These are phyloP conservation scores for button mushroom (Agaricus bisporus) DNA, from an alignment of 768 basidiomycete species.

Conservation along the genomic window DNA sequence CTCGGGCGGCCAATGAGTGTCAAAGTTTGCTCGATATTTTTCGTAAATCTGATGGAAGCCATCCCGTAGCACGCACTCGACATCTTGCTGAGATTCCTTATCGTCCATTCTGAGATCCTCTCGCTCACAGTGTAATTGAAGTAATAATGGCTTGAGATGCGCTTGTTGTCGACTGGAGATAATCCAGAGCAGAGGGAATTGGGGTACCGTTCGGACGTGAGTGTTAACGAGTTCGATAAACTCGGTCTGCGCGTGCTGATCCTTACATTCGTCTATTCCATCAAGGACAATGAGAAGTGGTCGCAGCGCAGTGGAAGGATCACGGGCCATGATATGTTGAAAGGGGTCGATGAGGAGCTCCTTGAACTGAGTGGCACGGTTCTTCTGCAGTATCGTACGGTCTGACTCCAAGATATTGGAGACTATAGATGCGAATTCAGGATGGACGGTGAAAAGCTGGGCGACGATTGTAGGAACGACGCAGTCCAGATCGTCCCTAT, in stretches of 20 bases:
- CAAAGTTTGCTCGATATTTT: background rate
- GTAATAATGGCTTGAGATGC: slow-evolving; percentile 1
- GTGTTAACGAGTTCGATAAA: slow-evolving; percentile 4
- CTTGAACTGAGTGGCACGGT: background rate
- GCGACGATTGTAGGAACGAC: slow-evolving; percentile 1
- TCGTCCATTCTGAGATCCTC: slow-evolving; percentile 2
- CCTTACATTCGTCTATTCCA: slow-evolving; percentile 6
- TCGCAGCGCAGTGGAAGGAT: background rate
- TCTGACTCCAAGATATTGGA: background rate
- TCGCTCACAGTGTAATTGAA: background rate
- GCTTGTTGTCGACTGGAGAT: slow-evolving; percentile 1
- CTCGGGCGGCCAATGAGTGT: slow-evolving; percentile 3
- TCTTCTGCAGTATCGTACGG: background rate
- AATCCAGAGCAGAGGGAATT: slow-evolving; percentile 3
- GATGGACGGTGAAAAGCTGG: background rate
- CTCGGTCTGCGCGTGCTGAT: slow-evolving; percentile 1
- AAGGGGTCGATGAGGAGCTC: background rate
- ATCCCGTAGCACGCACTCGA: background rate
- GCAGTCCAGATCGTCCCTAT: background rate
- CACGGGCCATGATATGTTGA: background rate
- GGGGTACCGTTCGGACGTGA: background rate
- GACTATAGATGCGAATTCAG: background rate
- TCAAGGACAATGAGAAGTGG: background rate
- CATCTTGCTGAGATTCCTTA: background rate
- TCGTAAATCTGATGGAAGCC: background rate